Percentiles rank a stretch among this genome's conserved stretches.
phyloP scores from a whole-genome alignment of 805 yeast genomes.

The Torulaspora gathmanii region DNA sequence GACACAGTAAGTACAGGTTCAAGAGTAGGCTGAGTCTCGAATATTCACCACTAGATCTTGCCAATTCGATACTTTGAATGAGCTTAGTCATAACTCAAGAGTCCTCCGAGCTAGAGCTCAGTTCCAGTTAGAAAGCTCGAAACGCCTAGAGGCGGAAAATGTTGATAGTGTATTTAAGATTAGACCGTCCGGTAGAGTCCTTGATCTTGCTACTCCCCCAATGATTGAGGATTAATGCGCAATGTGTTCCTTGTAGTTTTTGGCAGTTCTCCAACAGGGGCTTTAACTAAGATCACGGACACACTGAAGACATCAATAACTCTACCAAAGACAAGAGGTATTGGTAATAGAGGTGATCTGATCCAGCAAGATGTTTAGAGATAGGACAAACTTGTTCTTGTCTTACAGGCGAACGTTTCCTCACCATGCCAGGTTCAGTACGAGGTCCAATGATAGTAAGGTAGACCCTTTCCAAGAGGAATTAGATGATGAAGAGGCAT shows the following conservation, averaged over 20 bases:
- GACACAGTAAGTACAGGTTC: too few relatives aligned
- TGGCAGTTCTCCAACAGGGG: not conserved
- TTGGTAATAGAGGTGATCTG: not conserved
- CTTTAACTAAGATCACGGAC: not conserved
- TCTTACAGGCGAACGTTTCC: slow-evolving; percentile 89
- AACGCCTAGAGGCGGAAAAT: too few relatives aligned
- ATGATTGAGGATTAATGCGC: not conserved
- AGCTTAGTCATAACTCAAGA: too few relatives aligned
- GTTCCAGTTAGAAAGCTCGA: too few relatives aligned
- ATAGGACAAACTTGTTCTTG: slow-evolving; percentile 84
- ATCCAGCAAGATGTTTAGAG: slow-evolving; percentile 64
- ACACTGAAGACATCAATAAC: not conserved
- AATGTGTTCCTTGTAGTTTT: not conserved
- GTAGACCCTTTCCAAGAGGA: slow-evolving; percentile 27
- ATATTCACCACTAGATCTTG: too few relatives aligned
- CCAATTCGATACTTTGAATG: too few relatives aligned
- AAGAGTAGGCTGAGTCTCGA: too few relatives aligned
- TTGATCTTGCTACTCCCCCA: not conserved
- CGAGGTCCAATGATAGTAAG: slow-evolving; percentile 31
- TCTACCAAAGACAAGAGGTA: not conserved
- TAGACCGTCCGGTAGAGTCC: not conserved
- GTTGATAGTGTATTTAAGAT: too few relatives aligned
- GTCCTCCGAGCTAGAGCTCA: too few relatives aligned
- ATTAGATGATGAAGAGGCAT: slow-evolving; percentile 31
- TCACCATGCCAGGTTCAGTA: slow-evolving; percentile 56